A percentile compares a stretch with the other conserved stretches of the same genome.
phyloP scores from a whole-genome alignment of 768 basidiomycete genomes.

The Russula virescens region DNA sequence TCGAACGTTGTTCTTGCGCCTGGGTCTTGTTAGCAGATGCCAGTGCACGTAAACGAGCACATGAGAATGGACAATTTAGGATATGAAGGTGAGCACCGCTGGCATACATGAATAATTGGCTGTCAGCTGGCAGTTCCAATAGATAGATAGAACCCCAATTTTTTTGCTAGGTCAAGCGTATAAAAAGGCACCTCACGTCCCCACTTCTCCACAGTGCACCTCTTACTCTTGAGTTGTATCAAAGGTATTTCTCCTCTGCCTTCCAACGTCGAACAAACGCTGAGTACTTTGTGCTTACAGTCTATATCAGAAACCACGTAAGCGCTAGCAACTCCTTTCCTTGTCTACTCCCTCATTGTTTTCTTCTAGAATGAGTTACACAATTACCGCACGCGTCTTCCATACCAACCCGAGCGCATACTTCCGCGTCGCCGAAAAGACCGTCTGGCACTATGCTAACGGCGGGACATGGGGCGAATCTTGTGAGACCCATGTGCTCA shows the following conservation, averaged over 20 bases:
- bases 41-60: not conserved
- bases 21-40: not conserved
- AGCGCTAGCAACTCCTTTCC: not conserved
- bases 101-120: not conserved
- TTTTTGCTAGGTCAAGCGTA: not conserved
- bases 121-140: not conserved
- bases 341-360: not conserved
- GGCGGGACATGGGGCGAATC: slow-evolving; percentile 32
- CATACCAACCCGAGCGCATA: slow-evolving; percentile 3
- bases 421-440: slow-evolving; percentile 34
- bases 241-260: not conserved
- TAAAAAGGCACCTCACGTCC: not conserved
- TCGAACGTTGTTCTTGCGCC: not conserved
- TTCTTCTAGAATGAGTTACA: not conserved
- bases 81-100: not conserved
- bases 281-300: not conserved
- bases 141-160: not conserved
- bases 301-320: not conserved
- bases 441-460: slow-evolving; percentile 33
- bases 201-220: not conserved
- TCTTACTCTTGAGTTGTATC: not conserved
- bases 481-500: slow-evolving; percentile 28
- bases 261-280: not conserved
- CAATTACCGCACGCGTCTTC: not conserved
- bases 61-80: not conserved